Evolutionary conservation across 2,329 filamentous ascomycete genomes (phyloP).

Genomic region (Rhynchosporium agropyri): DNA sequence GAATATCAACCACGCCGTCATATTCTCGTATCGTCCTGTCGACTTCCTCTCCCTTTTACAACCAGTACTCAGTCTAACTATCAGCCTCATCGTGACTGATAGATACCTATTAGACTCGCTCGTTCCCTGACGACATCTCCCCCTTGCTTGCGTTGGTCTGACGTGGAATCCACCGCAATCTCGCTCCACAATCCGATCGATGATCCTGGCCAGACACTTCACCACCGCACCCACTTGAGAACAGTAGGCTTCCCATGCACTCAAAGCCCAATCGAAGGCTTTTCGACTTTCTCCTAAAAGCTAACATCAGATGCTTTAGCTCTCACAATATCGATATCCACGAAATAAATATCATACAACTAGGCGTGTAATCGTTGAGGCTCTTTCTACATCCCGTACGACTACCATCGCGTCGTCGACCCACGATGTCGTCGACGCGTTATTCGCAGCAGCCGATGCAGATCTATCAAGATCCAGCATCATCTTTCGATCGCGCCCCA

Average conservation of each 20-base stretch:
- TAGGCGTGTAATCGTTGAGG: constrained; percentile 30
- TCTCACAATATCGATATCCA: constrained; percentile 58
- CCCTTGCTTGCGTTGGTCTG: constrained; percentile 36
- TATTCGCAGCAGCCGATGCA: constrained; percentile 53
- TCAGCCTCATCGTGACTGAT: constrained; percentile 5
- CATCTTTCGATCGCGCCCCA: constrained; percentile 45
- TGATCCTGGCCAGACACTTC: constrained; percentile 38
- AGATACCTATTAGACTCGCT: constrained; percentile 14
- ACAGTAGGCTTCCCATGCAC: constrained; percentile 33
- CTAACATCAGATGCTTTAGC: constrained; percentile 35
- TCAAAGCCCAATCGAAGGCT: constrained; percentile 30
- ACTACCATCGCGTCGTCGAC: constrained; percentile 35
- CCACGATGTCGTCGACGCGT: constrained; percentile 57
- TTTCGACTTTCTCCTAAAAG: constrained; percentile 2
- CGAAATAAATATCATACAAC: constrained; percentile 56
- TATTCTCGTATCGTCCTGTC: not conserved
- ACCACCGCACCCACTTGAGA: constrained; percentile 36
- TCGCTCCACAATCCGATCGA: constrained; percentile 42
- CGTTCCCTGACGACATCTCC: constrained; percentile 19
- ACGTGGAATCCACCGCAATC: constrained; percentile 40
- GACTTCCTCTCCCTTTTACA: not conserved
- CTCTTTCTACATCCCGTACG: constrained; percentile 2
- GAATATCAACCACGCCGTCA: constrained; percentile 14
- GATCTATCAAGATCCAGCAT: constrained; percentile 59
- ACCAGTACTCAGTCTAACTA: constrained; percentile 2